Evolutionary conservation across 495 filamentous ascomycete species (phyloP), one percentile per base, ranked within the genome.

Genomic region (Aspergillus hancockii): DNA sequence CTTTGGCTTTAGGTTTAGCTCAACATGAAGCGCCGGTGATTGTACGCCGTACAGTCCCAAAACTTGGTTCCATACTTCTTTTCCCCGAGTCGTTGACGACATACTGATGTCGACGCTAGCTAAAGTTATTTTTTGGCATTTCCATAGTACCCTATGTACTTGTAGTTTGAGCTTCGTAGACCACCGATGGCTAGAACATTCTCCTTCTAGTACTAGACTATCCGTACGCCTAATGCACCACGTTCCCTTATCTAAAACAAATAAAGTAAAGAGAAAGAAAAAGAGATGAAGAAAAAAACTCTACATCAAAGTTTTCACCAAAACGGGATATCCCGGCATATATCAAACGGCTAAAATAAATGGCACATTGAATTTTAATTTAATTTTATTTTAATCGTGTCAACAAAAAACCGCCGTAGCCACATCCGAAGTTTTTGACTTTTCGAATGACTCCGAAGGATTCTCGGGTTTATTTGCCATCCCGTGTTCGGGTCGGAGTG

Each of bases 1-100:
- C 32, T 53, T 53, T 36, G 51, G 38, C 22, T 47, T 47, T 36
- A 32, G 34, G 19, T 41, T 53, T 47, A 47, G 43, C 43, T 21
- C 10, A 16, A 41, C 6, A 18, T 47, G 43, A 47, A 47, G 43
- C 43, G 5, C 16, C 19, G 18, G 43, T 47, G 18, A n/a, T 13
- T 12, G 19, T 13, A 16, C 19, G 19, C 43, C 6, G 43, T 28
- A 28, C 25, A 28, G 7, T 28, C 25, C 7, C 43, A 47, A 47
- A 47, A 47, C 43, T 47, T 23, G 22, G 43, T 47, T 47, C 21
- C 1, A 47, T 2, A 12, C 14, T n/a, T 41, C 14, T 18, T 47
- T 22, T n/a, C 21, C 19, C 13, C 2, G 19, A 47, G 43, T 47
- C 43, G 19, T 47, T 47, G 43, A 47, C 43, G 43, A 47, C 43